Evolutionary conservation across 2,329 filamentous ascomycete genomes (phyloP).

Genomic region (Cladobotryum protrusum): DNA sequence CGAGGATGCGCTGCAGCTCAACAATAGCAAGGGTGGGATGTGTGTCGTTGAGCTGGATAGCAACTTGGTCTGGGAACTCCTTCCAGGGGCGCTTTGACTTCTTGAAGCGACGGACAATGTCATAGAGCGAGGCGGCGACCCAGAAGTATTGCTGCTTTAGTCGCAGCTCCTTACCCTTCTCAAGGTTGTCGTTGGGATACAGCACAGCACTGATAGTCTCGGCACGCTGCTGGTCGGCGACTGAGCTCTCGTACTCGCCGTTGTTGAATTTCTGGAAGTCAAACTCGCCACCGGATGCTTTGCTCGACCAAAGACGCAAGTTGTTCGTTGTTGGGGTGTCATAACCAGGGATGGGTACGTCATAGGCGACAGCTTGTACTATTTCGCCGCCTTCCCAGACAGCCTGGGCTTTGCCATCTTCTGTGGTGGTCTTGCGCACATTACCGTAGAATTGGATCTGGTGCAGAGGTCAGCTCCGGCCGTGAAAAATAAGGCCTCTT

Average conservation of each 20-base stretch:
- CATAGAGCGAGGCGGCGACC: conserved; percentile 93
- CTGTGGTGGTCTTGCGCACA: conserved; percentile 68
- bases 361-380: conserved; percentile 87
- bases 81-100: conserved; percentile 88
- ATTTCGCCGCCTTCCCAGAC: conserved; percentile 91
- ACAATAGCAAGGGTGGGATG: conserved; percentile 95
- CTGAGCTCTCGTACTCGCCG: conserved; percentile 95
- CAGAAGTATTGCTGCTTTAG: conserved; percentile 99
- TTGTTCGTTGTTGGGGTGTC: conserved; percentile 91
- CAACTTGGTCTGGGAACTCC: conserved; percentile 89
- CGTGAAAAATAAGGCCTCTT: neutral
- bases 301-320: conserved; percentile 93
- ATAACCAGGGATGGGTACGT: conserved; percentile 88
- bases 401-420: conserved; percentile 65
- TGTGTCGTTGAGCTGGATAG: conserved; percentile 97
- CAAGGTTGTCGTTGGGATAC: conserved; percentile 96
- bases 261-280: conserved; percentile 99
- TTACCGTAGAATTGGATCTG: conserved; percentile 89
- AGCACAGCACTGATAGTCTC: conserved; percentile 97
- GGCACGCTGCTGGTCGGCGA: conserved; percentile 96
- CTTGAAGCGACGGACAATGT: conserved; percentile 97
- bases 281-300: conserved; percentile 93
- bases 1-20: conserved; percentile 85
- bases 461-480: neutral
- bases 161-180: conserved; percentile 91